Percentiles rank a stretch among this genome's conserved stretches.
Evolutionary conservation across 192 early-diverging fungal genomes (phyloP).

Genomic region (Gonapodya prolifera): DNA sequence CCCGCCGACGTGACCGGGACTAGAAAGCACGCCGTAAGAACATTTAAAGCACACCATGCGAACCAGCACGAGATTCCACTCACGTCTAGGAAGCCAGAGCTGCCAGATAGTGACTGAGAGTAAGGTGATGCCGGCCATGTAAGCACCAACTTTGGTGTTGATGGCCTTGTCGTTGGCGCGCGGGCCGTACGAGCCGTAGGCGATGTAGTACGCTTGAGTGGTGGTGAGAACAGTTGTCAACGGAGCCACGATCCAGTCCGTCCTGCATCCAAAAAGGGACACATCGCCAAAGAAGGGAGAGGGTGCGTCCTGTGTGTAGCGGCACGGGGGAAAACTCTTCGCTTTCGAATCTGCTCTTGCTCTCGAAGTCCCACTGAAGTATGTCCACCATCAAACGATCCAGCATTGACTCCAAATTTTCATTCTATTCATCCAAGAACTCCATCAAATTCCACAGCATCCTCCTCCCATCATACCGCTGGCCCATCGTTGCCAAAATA

Average conservation of each 20-base stretch:
- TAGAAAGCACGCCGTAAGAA: not conserved
- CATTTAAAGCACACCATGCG: not conserved
- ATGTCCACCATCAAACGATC: not conserved
- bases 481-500: not conserved
- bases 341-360: not conserved
- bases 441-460: slow-evolving; percentile 8
- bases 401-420: slow-evolving; percentile 8
- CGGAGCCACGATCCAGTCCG: not conserved
- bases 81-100: not conserved
- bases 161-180: slow-evolving; percentile 41
- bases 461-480: not conserved
- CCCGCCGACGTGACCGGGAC: not conserved
- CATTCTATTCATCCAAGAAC: slow-evolving; percentile 1
- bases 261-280: slow-evolving; percentile 5
- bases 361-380: not conserved
- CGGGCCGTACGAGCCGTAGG: slow-evolving; percentile 86
- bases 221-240: not conserved
- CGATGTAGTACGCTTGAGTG: slow-evolving; percentile 71
- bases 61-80: not conserved
- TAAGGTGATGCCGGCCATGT: not conserved
- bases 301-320: not conserved
- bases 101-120: not conserved
- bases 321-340: not conserved
- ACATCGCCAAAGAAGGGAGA: not conserved
- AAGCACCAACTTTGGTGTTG: not conserved